Evolutionary conservation across 257 asterid genomes (phyloP).

Genomic region (Solanum neorickii): DNA sequence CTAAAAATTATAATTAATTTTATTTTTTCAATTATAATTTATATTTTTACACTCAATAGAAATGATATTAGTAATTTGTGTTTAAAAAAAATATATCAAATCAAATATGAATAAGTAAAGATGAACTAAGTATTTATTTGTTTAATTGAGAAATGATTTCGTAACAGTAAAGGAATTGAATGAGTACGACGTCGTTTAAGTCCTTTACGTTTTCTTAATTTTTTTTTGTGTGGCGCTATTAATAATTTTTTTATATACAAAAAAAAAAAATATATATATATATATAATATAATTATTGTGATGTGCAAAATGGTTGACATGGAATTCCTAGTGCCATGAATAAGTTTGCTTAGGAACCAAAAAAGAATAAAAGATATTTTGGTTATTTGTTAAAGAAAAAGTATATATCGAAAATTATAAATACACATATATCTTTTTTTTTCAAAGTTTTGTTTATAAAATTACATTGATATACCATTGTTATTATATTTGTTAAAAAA

Average conservation of each 20-base stretch:
- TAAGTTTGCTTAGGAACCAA: neutral
- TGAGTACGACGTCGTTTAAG: neutral
- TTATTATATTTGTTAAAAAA: neutral
- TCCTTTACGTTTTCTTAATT: neutral
- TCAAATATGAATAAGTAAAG: neutral
- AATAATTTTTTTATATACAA: neutral
- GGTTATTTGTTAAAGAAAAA: neutral
- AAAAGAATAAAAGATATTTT: neutral
- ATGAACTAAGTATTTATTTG: rapidly evolving
- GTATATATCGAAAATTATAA: neutral
- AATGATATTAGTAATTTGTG: no score
- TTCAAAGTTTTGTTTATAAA: no score
- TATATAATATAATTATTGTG: neutral
- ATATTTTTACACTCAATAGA: no score
- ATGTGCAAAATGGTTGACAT: neutral
- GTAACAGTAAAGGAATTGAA: neutral
- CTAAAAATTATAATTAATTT: no score
- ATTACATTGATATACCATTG: no score
- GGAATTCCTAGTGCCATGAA: neutral
- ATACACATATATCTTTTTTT: no score
- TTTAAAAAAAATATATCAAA: neutral
- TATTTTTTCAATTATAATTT: no score
- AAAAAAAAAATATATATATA: neutral
- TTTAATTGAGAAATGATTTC: neutral
- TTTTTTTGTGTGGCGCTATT: neutral